phyloP scores from a whole-genome alignment of 805 yeast species.

The Cephaloascus fragrans region DNA sequence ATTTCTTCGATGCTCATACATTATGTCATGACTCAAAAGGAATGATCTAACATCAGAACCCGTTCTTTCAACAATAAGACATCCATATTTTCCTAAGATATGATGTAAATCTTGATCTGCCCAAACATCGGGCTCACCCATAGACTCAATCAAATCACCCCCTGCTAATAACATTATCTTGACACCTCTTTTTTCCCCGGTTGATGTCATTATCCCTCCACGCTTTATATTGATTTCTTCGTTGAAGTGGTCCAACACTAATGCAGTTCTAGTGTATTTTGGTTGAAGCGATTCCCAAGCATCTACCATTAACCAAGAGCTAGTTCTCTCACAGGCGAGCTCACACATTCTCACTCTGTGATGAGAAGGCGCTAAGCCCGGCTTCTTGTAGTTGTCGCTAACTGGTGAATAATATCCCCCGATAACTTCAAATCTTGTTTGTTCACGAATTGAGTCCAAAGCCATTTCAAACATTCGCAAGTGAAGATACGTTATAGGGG shows the following conservation, averaged over 20 bases:
- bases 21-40: conserved; percentile 85
- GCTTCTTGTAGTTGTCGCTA: conserved; percentile 83
- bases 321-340: conserved; percentile 92
- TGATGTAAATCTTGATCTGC: conserved; percentile 93
- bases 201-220: conserved; percentile 63
- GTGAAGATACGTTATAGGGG: conserved; percentile 92
- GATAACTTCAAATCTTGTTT: conserved; percentile 86
- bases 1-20: conserved; percentile 93
- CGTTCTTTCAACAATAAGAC: conserved; percentile 92
- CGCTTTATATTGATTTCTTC: conserved; percentile 87
- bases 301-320: conserved; percentile 97
- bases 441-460: conserved; percentile 82
- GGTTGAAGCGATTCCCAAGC: conserved; percentile 98
- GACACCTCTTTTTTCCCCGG: conserved; percentile 65
- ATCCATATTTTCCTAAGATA: conserved; percentile 91
- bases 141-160: conserved; percentile 92
- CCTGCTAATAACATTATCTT: conserved; percentile 96
- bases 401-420: conserved; percentile 98
- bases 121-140: conserved; percentile 99
- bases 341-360: conserved; percentile 98
- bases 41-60: conserved; percentile 94
- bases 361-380: conserved; percentile 79
- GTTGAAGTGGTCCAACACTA: conserved; percentile 93
- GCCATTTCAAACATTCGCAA: conserved; percentile 99
- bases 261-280: conserved; percentile 85